Evolutionary conservation across 2,329 filamentous ascomycete genomes (phyloP), one percentile per base, ranked within the genome.

Genomic region (Cladosporium phlei): DNA sequence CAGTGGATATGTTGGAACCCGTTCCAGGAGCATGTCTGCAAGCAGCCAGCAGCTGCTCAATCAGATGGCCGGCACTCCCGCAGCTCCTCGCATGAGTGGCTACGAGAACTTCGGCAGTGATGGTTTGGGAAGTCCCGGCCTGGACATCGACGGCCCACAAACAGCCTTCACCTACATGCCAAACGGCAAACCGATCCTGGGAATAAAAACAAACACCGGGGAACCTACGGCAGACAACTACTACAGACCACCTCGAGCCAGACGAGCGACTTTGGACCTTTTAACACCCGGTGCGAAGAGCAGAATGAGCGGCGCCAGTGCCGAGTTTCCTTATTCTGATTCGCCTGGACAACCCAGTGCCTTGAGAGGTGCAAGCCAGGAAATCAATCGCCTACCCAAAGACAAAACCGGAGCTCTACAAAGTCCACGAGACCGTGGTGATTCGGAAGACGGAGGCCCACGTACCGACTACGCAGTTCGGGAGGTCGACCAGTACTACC

Each of bases 401-500:
- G 70, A 59, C 12, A 75, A 75, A 2, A 74, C 75, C n/a, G 22
- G n/a, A 9, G 60, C 69, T 8, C 70, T 77, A 25, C 77, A 76
- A 5, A 78, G 79, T 57, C 61, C 80, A 22, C 71, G 74, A 16
- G 69, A 70, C 52, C 66, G 73, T 21, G 67, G 69, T 33, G 77
- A 82, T 48, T 70, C 76, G n/a, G 74, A 76, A 34, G 66, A 75
- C 6, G 70, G 74, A 14, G 71, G 76, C 40, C 65, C 56, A 54
- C 71, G 68, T 48, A 83, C 86, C 1, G 91, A 98, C 61, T 97
- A 97, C 62, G 85, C 90, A 2, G 93, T 91, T 1, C 84, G 93
- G 47, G 93, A 98, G 66, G 88, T 94, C 0, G 93, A 98, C 65
- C 95, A 95, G 59, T 97, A 97, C 68, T 97, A 98, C 59, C 82